Conservation (phyloP, 1,284 basidiomycete species). For the Marasmius oreades region DNA sequence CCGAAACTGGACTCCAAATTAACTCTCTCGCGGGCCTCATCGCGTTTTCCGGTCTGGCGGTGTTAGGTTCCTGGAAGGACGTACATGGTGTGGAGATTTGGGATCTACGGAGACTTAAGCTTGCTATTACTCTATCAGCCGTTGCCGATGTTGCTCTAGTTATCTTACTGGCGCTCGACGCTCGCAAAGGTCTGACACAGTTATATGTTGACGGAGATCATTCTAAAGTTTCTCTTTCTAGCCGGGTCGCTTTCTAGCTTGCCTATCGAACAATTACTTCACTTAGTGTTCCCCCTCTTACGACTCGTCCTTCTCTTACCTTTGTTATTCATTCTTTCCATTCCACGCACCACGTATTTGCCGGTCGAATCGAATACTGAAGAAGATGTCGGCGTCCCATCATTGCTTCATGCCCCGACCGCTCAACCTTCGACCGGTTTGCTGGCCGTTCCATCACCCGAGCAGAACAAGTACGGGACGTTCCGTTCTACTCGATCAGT, state of each 20-base stretch:
- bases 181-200: slow-evolving; percentile 36
- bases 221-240: slow-evolving; percentile 11
- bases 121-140: slow-evolving; percentile 48
- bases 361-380: slow-evolving; percentile 41
- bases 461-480: slow-evolving; percentile 70
- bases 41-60: slow-evolving; percentile 65
- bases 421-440: slow-evolving; percentile 44
- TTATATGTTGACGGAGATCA: not conserved
- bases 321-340: slow-evolving; percentile 52
- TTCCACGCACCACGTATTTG: slow-evolving; percentile 60
- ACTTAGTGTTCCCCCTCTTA: slow-evolving; percentile 59
- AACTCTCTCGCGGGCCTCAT: slow-evolving; percentile 63
- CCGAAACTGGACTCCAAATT: slow-evolving; percentile 62
- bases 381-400: slow-evolving; percentile 34
- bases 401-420: slow-evolving; percentile 49
- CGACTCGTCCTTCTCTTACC: slow-evolving; percentile 61
- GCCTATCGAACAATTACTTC: slow-evolving; percentile 40
- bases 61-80: slow-evolving; percentile 74
- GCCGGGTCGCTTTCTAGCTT: slow-evolving; percentile 25
- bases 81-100: slow-evolving; percentile 68
- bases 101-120: slow-evolving; percentile 56
- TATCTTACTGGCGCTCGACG: slow-evolving; percentile 43
- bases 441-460: slow-evolving; percentile 38
- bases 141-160: slow-evolving; percentile 57
- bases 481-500: slow-evolving; percentile 53